Evolutionary conservation across 768 basidiomycete genomes (phyloP).

Genomic region (Kondoa malvinella): DNA sequence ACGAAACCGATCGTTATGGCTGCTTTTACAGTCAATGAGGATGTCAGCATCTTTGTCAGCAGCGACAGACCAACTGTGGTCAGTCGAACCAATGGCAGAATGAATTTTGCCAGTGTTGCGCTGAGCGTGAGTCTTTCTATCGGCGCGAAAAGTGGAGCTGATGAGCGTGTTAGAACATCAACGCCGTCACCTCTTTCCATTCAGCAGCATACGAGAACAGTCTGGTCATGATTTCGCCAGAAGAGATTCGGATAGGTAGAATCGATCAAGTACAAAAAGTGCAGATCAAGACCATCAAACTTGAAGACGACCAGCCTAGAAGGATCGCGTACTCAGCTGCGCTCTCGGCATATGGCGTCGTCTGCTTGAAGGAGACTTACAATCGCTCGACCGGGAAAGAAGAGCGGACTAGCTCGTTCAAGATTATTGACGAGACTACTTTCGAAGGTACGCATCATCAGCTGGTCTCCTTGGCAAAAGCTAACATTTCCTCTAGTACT

Average conservation of each 20-base stretch:
- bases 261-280: conserved; percentile 56
- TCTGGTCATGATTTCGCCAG: conserved; percentile 44
- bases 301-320: conserved; percentile 57
- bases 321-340: conserved; percentile 46
- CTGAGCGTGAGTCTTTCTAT: conserved; percentile 40
- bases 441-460: conserved; percentile 54
- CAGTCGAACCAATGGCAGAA: conserved; percentile 45
- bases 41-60: conserved; percentile 44
- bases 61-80: conserved; percentile 55
- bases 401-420: conserved; percentile 42
- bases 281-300: conserved; percentile 55
- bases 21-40: conserved; percentile 32
- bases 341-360: conserved; percentile 49
- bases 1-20: conserved; percentile 48
- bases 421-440: conserved; percentile 47
- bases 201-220: conserved; percentile 39
- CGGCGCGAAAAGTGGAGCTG: not conserved
- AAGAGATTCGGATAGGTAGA: conserved; percentile 47
- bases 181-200: conserved; percentile 41
- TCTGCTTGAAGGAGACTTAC: conserved; percentile 43
- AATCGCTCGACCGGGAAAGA: conserved; percentile 42
- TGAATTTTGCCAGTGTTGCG: conserved; percentile 54
- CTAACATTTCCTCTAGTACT: not conserved
- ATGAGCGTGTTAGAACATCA: conserved; percentile 37
- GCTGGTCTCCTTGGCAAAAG: too few species aligned